phyloP scores from a whole-genome alignment of 805 yeast genomes.

The Kregervanrija fluxuum region DNA sequence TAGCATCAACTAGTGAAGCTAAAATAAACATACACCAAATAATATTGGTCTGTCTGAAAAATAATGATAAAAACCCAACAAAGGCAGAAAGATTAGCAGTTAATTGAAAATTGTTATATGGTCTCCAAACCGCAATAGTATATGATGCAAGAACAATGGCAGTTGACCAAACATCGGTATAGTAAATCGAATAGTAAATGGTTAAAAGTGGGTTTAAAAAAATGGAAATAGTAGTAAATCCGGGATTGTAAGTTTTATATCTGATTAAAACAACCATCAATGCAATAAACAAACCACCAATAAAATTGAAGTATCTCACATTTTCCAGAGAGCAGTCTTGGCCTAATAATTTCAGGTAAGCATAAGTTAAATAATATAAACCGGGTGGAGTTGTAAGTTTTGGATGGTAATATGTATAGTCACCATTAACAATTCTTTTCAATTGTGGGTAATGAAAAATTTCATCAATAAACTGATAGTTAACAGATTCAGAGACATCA shows the following conservation, averaged over 20 bases:
- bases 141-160: conserved; percentile 54
- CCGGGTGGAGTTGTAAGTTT: conserved; percentile 98
- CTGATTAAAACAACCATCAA: conserved; percentile 14
- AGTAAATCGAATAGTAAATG: conserved; percentile 69
- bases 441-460: conserved; percentile 82
- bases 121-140: conserved; percentile 34
- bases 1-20: conserved; percentile 46
- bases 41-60: conserved; percentile 87
- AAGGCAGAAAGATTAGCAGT: conserved; percentile 38
- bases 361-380: conserved; percentile 46
- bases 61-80: conserved; percentile 54
- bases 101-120: conserved; percentile 12
- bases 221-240: conserved; percentile 24
- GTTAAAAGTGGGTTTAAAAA: conserved; percentile 62
- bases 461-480: conserved; percentile 57
- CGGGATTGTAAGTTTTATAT: conserved; percentile 6
- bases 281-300: conserved; percentile 52
- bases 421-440: conserved; percentile 51
- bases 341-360: conserved; percentile 27
- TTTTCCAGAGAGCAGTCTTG: conserved; percentile 30
- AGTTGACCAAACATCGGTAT: conserved; percentile 93
- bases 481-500: conserved; percentile 16
- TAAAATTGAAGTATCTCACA: conserved; percentile 51
- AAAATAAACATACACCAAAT: conserved; percentile 70
- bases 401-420: conserved; percentile 68